Base-by-base conservation (phyloP, 2,329 filamentous ascomycete species). In the Tolypocladium tundrense region DNA sequence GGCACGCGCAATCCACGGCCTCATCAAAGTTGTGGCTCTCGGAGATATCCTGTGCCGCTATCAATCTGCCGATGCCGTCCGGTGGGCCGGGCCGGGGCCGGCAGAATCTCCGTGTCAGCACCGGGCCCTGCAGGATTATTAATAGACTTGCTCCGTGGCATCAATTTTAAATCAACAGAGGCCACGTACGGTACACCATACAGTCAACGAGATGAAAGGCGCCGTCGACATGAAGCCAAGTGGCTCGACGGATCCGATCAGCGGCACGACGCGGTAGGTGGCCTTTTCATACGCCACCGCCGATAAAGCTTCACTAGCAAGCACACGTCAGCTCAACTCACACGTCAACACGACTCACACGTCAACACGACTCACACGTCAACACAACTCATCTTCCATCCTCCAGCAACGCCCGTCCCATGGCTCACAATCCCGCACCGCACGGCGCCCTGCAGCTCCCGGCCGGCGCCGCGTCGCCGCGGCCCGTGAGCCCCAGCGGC, bases 401-500 rank as follows among this genome's bases (percentile, higher is more conserved):
- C 0, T 16, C 19, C 5, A 10, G 16, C 8, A 14, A 3, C 27
- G 2, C 27, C 8, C 19, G 45, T 21, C 19, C 48, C 10, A 51
- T 52, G 48, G 48, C 48, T 13, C 48, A 37, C 31, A 19, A n/a
- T 35, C 7, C 31, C 48, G n/a, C 21, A 4, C 48, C 21, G 10
- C 31, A 52, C 14, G 14, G n/a, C 48, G 19, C 48, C 19, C 31
- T 52, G 19, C 48, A 52, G n/a, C 11, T 52, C 13, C 48, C 48
- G 4, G n/a, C 11, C 31, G 19, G 48, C 48, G 27, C 48, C 11
- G 13, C 53, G 16, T 27, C 55, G 14, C 39, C 35, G 9, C 52
- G 39, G 13, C 63, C 65, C 33, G 55, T 62, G 14, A 66, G 62
- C 31, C 66, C 65, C 45, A 58, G 41, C 55, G 56, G 58, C 35